phyloP scores from a whole-genome alignment of 2,329 filamentous ascomycete genomes.

The Sporothrix globosa region DNA sequence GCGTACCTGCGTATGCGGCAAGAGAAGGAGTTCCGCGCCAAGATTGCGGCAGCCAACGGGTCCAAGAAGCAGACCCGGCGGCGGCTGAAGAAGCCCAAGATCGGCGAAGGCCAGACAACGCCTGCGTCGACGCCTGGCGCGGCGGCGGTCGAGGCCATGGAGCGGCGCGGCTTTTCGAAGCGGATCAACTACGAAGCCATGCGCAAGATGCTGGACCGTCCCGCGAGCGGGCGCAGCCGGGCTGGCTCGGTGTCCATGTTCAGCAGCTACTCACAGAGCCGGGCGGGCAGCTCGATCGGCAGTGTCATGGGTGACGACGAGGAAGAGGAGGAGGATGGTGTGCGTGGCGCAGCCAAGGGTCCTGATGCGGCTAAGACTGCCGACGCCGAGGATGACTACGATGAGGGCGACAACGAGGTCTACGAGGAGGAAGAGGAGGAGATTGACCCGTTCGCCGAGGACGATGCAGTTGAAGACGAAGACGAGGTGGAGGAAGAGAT shows the following conservation, averaged over 20 bases:
- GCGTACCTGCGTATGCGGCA: slow-evolving; percentile 89
- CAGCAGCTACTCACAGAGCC: slow-evolving; percentile 48
- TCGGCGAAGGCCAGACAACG: slow-evolving; percentile 67
- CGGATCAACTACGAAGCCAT: slow-evolving; percentile 75
- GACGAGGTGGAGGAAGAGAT: slow-evolving; percentile 29
- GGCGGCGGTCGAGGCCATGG: slow-evolving; percentile 69
- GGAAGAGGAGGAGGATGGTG: slow-evolving; percentile 32
- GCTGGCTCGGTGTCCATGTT: slow-evolving; percentile 53
- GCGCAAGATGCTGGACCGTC: slow-evolving; percentile 58
- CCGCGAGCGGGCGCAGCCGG: slow-evolving; percentile 42
- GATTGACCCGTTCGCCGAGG: slow-evolving; percentile 34
- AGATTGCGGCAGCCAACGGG: slow-evolving; percentile 50
- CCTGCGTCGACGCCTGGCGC: slow-evolving; percentile 70
- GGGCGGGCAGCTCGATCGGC: slow-evolving; percentile 42
- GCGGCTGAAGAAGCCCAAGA: slow-evolving; percentile 58
- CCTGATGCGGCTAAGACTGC: slow-evolving; percentile 1
- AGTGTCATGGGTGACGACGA: slow-evolving; percentile 34
- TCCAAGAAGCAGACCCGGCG: slow-evolving; percentile 44
- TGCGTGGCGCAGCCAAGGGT: neutral
- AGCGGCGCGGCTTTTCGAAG: slow-evolving; percentile 70
- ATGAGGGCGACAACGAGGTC: slow-evolving; percentile 31
- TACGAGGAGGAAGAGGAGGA: slow-evolving; percentile 35
- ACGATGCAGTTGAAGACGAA: slow-evolving; percentile 28
- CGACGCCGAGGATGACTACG: slow-evolving; percentile 25
- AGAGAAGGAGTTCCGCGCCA: slow-evolving; percentile 76